These are phyloP conservation scores for Stentor roeselii DNA, from an alignment of 73 alveolate species.

Conservation along the genomic window DNA sequence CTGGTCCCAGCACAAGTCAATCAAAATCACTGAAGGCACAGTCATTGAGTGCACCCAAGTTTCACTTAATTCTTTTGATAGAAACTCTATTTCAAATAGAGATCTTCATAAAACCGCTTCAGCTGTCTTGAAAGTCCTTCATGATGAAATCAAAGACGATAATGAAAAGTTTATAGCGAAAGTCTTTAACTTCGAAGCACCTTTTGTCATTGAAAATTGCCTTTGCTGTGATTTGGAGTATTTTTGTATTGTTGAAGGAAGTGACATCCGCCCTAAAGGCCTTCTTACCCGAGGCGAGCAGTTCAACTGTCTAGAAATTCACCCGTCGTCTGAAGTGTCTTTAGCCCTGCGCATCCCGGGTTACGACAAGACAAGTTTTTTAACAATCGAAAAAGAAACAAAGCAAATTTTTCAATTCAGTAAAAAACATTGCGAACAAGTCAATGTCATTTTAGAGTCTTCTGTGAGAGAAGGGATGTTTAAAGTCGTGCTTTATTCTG, in stretches of 20 bases:
- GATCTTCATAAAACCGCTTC: not conserved
- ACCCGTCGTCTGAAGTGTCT: not conserved
- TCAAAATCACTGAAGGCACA: not conserved
- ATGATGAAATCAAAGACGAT: constrained; percentile 6
- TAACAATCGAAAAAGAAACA: not conserved
- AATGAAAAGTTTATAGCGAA: constrained; percentile 11
- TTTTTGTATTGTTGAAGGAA: not conserved
- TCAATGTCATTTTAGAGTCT: not conserved
- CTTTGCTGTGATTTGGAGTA: constrained; percentile 12
- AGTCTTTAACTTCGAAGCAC: not conserved
- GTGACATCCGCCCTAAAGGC: constrained; percentile 18
- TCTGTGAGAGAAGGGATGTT: not conserved
- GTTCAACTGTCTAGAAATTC: not conserved
- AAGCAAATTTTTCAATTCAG: constrained; percentile 24
- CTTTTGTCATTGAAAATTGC: not conserved
- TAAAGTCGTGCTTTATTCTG: not conserved
- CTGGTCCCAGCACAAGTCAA: not conserved
- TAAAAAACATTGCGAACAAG: not conserved
- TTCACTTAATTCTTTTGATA: not conserved
- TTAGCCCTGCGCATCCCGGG: constrained; percentile 13
- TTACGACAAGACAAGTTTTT: not conserved
- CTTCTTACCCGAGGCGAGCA: not conserved
- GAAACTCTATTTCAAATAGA: not conserved
- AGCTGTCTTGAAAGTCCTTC: not conserved
- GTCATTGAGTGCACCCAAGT: not conserved